Percentiles rank a stretch among this genome's conserved stretches.
Evolutionary conservation across 305 asterid species (phyloP).

Genomic region (Fraxinus ornus): DNA sequence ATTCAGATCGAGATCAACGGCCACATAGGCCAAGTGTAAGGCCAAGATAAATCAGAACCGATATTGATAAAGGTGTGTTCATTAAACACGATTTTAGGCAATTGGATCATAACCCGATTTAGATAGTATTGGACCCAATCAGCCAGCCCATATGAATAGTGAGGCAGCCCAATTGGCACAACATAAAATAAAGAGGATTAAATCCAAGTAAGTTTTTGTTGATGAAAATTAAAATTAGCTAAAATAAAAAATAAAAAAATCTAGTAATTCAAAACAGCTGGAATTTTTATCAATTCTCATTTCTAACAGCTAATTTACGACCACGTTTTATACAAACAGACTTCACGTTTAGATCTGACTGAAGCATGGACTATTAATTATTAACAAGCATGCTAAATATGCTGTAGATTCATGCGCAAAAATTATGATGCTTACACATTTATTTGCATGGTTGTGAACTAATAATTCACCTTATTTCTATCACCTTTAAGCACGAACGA

Average conservation of each 20-base stretch:
- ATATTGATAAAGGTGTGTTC: too few relatives aligned
- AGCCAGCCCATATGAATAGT: too few relatives aligned
- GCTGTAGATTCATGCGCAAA: slow-evolving; percentile 11
- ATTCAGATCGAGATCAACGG: too few relatives aligned
- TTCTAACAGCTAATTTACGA: neutral
- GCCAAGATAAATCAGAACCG: too few relatives aligned
- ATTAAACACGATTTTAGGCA: too few relatives aligned
- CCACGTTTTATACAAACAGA: neutral
- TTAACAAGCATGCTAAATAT: neutral
- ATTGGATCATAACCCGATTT: too few relatives aligned
- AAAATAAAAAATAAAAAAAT: neutral
- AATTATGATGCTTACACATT: neutral
- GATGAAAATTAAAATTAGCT: neutral
- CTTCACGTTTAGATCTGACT: neutral
- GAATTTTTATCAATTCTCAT: neutral
- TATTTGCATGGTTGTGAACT: slow-evolving; percentile 3
- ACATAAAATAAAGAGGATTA: neutral
- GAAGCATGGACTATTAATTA: neutral
- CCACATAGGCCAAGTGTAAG: too few relatives aligned
- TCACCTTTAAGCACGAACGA: neutral
- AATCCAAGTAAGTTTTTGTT: neutral
- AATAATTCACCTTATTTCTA: neutral
- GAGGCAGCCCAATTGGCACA: too few relatives aligned
- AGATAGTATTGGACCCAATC: too few relatives aligned
- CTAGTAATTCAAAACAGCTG: neutral